Conservation (phyloP, 208 protist species). For the Endotrypanum monterogeii region DNA sequence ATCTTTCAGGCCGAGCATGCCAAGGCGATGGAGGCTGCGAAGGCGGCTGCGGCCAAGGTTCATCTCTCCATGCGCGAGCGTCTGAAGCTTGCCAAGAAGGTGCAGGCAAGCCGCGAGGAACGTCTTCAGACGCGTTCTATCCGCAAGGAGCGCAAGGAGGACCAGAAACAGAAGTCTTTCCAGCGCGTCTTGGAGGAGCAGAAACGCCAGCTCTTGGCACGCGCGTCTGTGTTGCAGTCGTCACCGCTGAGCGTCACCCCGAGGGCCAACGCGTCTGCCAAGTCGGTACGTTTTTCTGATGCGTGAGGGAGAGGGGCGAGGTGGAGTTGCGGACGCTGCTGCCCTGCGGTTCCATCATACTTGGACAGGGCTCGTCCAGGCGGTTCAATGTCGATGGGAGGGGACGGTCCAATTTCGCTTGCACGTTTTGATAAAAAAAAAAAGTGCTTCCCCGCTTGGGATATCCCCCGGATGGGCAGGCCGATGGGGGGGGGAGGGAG, state of each 20-base stretch:
- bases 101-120: constrained; percentile 60
- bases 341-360: too few species aligned
- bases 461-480: too few species aligned
- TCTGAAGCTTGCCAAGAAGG: constrained; percentile 54
- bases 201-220: constrained; percentile 75
- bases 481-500: too few species aligned
- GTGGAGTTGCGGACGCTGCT: too few species aligned
- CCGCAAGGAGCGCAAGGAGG: constrained; percentile 48
- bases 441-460: too few species aligned
- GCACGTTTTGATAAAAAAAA: background rate
- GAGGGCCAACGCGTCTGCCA: constrained; percentile 19
- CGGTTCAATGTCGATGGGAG: too few species aligned
- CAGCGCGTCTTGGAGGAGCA: constrained; percentile 81
- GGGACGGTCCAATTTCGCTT: background rate
- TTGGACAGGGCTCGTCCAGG: too few species aligned
- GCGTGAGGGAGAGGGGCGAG: constrained; percentile 3
- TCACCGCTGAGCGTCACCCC: constrained; percentile 2
- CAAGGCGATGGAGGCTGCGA: constrained; percentile 57
- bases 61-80: constrained; percentile 52
- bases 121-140: constrained; percentile 38
- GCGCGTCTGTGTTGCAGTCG: constrained; percentile 38
- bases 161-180: constrained; percentile 57
- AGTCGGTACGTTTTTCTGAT: constrained; percentile 68
- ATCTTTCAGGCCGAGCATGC: constrained; percentile 58
- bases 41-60: constrained; percentile 48